Evolutionary conservation across 2,329 filamentous ascomycete genomes (phyloP).

Genomic region (Stagonosporopsis cucurbitacearum): DNA sequence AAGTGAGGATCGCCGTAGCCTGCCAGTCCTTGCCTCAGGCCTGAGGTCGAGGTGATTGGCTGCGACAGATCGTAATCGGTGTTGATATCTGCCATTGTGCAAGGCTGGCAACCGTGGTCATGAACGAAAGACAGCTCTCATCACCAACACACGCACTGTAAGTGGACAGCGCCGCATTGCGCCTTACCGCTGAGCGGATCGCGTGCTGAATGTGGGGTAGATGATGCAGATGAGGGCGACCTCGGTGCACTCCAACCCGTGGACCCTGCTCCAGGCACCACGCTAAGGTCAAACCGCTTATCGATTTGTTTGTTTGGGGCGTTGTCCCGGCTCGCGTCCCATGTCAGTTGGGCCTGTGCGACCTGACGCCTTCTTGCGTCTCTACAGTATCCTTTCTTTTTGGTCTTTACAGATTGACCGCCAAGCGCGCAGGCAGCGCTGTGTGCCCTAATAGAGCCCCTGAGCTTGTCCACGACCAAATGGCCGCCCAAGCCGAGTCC

Average conservation of each 20-base stretch:
- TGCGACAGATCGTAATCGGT: conserved; percentile 65
- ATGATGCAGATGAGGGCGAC: conserved; percentile 1
- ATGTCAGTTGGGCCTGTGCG: conserved; percentile 6
- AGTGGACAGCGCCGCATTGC: not conserved
- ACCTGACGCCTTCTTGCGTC: conserved; percentile 6
- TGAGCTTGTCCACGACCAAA: conserved; percentile 20
- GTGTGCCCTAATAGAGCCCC: conserved; percentile 13
- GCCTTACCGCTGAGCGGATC: conserved; percentile 5
- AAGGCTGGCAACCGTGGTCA: not conserved
- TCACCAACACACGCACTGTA: not conserved
- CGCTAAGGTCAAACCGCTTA: conserved; percentile 4
- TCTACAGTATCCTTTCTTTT: conserved; percentile 16
- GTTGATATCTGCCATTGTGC: conserved; percentile 12
- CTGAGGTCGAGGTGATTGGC: conserved; percentile 57
- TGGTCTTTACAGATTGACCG: conserved; percentile 7
- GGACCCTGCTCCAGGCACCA: conserved; percentile 3
- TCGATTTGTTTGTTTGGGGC: conserved; percentile 18
- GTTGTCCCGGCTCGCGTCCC: conserved; percentile 9
- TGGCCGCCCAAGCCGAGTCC: conserved; percentile 39
- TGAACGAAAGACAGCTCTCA: not conserved
- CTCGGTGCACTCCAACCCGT: conserved; percentile 2
- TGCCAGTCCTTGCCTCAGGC: conserved; percentile 69
- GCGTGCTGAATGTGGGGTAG: conserved; percentile 20
- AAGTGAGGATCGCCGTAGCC: conserved; percentile 78
- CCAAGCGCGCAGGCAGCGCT: conserved; percentile 19